Evolutionary conservation across 106 monocot species (phyloP), one percentile per base, ranked within the genome.

Genomic region (Chionographis japonica): DNA sequence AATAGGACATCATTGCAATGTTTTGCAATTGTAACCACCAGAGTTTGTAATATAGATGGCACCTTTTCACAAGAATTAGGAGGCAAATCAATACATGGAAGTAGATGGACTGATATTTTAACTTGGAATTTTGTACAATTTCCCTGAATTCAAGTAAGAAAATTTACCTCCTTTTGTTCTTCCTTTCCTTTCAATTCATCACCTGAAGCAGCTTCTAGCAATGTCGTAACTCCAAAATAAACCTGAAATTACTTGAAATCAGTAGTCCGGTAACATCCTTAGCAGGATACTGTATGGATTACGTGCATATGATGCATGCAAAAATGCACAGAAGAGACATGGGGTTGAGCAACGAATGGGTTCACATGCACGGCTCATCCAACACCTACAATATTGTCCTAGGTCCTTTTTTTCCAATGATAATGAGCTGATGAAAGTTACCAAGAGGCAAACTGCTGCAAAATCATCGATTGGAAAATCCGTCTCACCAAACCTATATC

Each of bases 381-480:
- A 46, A 46, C 5, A 46, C 8, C 5, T 6, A 46, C 9, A 46
- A 27, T 14, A 2, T 40, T 42, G 38, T 27, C 37, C 10, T 42
- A n/a, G 2, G 38, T 63, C 3, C 27, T 27, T 27, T 27, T 27
- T 27, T 27, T 53, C 12, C 12, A 8, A 51, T 52, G 50, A 18
- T 20, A 12, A 36, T 51, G 49, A 42, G 16, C 3, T 36, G 20
- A 39, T 40, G 4, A 53, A 52, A 59, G n/a, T 80, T 89, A 97
- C 97, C 89, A 97, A 75, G 40, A 97, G 97, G 68, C 81, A 92
- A 49, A 83, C 97, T 60, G 97, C 97, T 57, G 92, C 92, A 83
- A 97, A 80, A 65, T 97, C 97, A 83, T 97, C 97, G 69, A 97
- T 37, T 58, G 97, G 97, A 66, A 97, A 90, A 73, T 97, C 92